Base-by-base conservation (phyloP, 2,329 filamentous ascomycete species). In the Diplocarpon rosae region DNA sequence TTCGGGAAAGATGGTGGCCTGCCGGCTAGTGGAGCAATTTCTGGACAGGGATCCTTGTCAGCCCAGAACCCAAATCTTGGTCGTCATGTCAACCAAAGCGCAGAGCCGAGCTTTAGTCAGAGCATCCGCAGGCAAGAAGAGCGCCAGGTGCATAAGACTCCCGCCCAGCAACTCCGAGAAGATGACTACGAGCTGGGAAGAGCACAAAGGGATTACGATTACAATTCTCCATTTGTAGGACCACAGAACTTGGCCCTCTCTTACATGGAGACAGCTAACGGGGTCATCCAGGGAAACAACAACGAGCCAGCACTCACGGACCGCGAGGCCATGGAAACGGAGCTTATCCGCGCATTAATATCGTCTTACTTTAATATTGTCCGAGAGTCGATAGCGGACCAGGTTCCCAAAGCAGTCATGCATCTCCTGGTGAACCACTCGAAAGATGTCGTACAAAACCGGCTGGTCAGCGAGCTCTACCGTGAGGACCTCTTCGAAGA, bases 361-460 rank as follows among this genome's bases (percentile, higher is more conserved):
- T 94, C 86, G 28, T 95, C 89, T 1, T 98, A 98, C 71, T 98
- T 98, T 72, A 94, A 95, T 65, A 98, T 98, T 59, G 92, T 98
- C 37, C 85, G 92, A 51, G 92, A 98, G 67, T 90, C 87, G n/a
- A 95, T 95, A 58, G 90, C 90, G 36, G 92, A 98, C 63, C 90
- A 96, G 67, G 92, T 98, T 10, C 92, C 92, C 54, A 98, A 98
- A 69, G 92, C 92, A 5, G 84, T 98, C 56, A 98, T 98, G 92
- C 92, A 98, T 64, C 77, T 98, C 37, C 76, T 98, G 29, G 92
- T 98, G 62, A 98, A 98, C 66, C 86, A 95, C 70, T 94, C 86
- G 68, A 95, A 96, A 65, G 92, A 98, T 55, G 90, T 90, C 11
- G 89, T 98, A 28, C 92, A 98, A 66, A 98, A 98, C 66, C 78